A percentile compares a stretch with the other conserved stretches of the same genome.
Evolutionary conservation across 208 protist genomes (phyloP).

Genomic region (Kentomonas sorsogonicus): DNA sequence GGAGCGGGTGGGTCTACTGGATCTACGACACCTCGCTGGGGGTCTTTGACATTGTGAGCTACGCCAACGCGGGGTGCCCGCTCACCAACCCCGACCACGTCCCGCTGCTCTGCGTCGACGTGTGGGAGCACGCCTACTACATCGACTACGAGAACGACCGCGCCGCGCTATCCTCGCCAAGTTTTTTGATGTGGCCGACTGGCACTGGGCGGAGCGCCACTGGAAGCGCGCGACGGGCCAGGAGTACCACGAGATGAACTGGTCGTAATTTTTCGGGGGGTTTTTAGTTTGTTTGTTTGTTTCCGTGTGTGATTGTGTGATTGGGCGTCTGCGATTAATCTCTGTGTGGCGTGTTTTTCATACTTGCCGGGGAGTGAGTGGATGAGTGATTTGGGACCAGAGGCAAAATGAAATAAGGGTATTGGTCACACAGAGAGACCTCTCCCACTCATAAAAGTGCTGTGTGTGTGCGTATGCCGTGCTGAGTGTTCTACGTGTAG

Average conservation of each 20-base stretch:
- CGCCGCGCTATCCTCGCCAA: constrained; percentile 79
- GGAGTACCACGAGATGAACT: constrained; percentile 88
- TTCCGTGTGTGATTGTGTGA: background rate
- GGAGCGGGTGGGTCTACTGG: constrained; percentile 90
- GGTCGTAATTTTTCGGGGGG: constrained; percentile 30
- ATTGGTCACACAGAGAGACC: too few relatives aligned
- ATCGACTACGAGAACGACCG: constrained; percentile 92
- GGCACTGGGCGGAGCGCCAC: constrained; percentile 91
- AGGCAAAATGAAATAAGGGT: too few relatives aligned
- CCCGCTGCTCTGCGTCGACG: constrained; percentile 86
- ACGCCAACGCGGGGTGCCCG: constrained; percentile 79
- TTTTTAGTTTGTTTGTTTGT: background rate
- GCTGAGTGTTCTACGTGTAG: background rate
- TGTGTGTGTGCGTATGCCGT: background rate
- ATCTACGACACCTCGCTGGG: constrained; percentile 60
- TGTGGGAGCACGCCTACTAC: constrained; percentile 96
- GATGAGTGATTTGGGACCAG: background rate
- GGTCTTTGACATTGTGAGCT: constrained; percentile 78
- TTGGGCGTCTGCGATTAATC: too few relatives aligned
- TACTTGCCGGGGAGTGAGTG: background rate
- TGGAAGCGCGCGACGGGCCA: constrained; percentile 85
- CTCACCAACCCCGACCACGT: constrained; percentile 44
- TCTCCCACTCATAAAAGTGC: too few relatives aligned
- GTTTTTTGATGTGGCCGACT: constrained; percentile 93
- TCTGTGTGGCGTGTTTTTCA: too few relatives aligned